Evolutionary conservation across 257 asterid species (phyloP).

Genomic region (Petunia axillaris): DNA sequence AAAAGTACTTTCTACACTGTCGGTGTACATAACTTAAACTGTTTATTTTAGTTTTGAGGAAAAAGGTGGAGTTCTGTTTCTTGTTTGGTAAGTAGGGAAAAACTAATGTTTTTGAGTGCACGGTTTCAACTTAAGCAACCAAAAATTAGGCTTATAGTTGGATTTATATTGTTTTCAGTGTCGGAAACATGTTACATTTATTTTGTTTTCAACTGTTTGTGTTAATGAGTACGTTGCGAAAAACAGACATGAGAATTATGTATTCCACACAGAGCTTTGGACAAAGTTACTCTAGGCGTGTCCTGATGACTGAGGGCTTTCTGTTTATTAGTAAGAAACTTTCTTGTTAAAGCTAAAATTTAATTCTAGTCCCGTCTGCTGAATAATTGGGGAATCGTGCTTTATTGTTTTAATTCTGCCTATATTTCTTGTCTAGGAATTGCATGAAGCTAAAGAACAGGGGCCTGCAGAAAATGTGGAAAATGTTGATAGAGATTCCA

Average conservation of each 20-base stretch:
- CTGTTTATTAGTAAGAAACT: slow-evolving; percentile 74
- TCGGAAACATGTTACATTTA: slow-evolving; percentile 28
- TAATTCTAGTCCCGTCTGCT: slow-evolving; percentile 20
- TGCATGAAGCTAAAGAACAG: slow-evolving; percentile 21
- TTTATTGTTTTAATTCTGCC: slow-evolving; percentile 20
- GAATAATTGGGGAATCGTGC: not conserved
- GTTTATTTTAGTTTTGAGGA: not conserved
- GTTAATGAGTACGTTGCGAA: slow-evolving; percentile 42
- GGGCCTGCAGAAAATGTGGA: slow-evolving; percentile 33
- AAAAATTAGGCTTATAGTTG: not conserved
- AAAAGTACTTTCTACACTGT: no score
- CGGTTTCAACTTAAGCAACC: not conserved
- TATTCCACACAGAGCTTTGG: slow-evolving; percentile 53
- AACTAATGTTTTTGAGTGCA: slow-evolving; percentile 1
- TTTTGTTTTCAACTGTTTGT: slow-evolving; percentile 31
- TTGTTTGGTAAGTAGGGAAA: not conserved
- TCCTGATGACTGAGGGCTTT: slow-evolving; percentile 82
- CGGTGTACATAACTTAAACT: no score
- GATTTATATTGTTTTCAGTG: not conserved
- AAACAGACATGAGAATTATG: slow-evolving; percentile 44
- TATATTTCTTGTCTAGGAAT: slow-evolving; percentile 49
- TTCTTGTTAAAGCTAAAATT: slow-evolving; percentile 29
- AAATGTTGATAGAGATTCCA: slow-evolving; percentile 32
- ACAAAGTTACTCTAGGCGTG: slow-evolving; percentile 62
- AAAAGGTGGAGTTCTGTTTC: not conserved